Percentiles rank a stretch among this genome's conserved stretches.
These are phyloP conservation scores for Pythium rhizo-oryzae DNA, from an alignment of 352 stramenopile species.

Conservation along the genomic window DNA sequence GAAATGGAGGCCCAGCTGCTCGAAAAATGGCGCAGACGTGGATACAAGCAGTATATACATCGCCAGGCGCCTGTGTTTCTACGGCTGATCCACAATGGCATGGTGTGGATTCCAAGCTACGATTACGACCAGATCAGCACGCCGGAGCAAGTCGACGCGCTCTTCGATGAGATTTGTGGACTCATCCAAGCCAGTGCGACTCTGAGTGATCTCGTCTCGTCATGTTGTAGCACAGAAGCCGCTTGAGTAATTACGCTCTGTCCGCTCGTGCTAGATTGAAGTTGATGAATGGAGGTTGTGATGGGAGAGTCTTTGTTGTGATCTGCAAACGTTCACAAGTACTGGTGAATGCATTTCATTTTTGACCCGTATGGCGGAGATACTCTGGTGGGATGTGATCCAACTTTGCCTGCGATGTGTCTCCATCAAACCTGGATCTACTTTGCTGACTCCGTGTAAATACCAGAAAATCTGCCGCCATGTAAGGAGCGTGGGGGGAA, in stretches of 20 bases:
- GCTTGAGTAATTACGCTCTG: slow-evolving; percentile 9
- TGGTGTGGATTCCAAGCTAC: slow-evolving; percentile 80
- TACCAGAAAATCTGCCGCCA: too few relatives aligned
- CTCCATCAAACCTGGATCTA: too few relatives aligned
- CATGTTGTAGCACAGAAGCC: slow-evolving; percentile 10
- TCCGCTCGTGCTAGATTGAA: too few relatives aligned
- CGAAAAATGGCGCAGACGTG: slow-evolving; percentile 53
- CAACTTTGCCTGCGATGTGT: too few relatives aligned
- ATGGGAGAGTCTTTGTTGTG: too few relatives aligned
- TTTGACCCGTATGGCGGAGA: too few relatives aligned
- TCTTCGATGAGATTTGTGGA: slow-evolving; percentile 33
- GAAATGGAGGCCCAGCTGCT: slow-evolving; percentile 29
- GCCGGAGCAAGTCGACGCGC: slow-evolving; percentile 21
- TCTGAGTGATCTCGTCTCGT: slow-evolving; percentile 1
- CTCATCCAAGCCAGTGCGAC: slow-evolving; percentile 23
- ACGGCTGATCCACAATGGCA: slow-evolving; percentile 60
- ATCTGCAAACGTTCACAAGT: too few relatives aligned
- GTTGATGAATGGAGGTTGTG: not conserved
- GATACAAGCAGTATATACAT: slow-evolving; percentile 82
- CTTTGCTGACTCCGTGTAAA: too few relatives aligned
- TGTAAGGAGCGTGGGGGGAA: too few relatives aligned
- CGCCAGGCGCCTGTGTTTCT: slow-evolving; percentile 68
- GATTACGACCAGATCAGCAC: slow-evolving; percentile 69
- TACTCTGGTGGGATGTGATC: too few relatives aligned
- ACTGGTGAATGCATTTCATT: too few relatives aligned